These are phyloP conservation scores for Rosa chinensis DNA, from an alignment of 306 rosid genomes.

Conservation along the genomic window DNA sequence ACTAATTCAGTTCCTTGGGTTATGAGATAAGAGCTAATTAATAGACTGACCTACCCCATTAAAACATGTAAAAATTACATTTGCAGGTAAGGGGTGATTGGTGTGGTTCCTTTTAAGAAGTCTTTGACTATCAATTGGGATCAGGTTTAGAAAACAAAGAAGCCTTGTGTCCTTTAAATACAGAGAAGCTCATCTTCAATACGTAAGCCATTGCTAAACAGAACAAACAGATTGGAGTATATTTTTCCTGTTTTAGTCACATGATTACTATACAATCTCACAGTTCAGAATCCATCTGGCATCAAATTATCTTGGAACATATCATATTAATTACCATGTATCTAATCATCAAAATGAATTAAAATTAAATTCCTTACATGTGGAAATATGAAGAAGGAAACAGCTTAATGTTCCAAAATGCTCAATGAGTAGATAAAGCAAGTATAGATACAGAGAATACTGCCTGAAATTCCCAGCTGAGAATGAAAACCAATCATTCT, in stretches of 20 bases:
- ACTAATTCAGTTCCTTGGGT: neutral
- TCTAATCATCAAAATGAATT: constrained; percentile 29
- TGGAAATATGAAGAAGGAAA: constrained; percentile 17
- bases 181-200: neutral
- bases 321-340: constrained; percentile 8
- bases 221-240: neutral
- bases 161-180: neutral
- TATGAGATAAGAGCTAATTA: neutral
- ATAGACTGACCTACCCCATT: neutral
- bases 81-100: neutral
- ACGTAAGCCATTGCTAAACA: neutral
- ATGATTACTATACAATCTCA: neutral
- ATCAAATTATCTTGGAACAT: constrained; percentile 1
- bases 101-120: neutral
- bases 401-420: constrained; percentile 27
- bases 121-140: neutral
- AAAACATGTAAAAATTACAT: neutral
- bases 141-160: neutral
- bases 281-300: neutral
- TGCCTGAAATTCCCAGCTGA: constrained; percentile 9
- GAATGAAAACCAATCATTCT: constrained; percentile 32
- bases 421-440: constrained; percentile 21
- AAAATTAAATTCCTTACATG: constrained; percentile 27
- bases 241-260: neutral
- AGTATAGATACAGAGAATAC: constrained; percentile 8